Evolutionary conservation across 345 rosid genomes (phyloP), one percentile per base, ranked within the genome.

Genomic region (Citrus trifoliata): DNA sequence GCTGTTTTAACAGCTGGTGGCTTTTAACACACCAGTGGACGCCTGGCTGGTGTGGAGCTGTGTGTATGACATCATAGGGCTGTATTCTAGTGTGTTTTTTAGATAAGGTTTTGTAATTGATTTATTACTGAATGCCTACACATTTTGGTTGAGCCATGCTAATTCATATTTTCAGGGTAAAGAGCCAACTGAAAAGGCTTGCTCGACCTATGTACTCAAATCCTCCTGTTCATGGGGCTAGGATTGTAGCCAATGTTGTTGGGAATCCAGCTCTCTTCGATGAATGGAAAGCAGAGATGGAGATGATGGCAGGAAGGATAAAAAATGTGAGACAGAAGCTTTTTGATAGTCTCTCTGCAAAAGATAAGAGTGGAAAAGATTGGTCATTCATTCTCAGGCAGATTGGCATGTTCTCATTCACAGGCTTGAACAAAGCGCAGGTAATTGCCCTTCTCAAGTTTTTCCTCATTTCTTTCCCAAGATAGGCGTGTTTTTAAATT

Each of bases 151-250:
- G 75, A 12, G 21, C 19, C 7, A 19, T 55, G 48, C 71, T 24
- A 42, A 48, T 60, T 33, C 67, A 19, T 48, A 12, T 63, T 79
- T 78, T 82, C 91, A 96, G 99, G 89, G 98, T 94, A 1, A 96
- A 94, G 93, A 96, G 99, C 89, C 99, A 96, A 67, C 84, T 96
- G 89, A 94, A 96, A 85, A 92, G 97, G 82, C 85, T 96, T 70
- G 98, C 99, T 59, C 86, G 99, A 59, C 99, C 98, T 46, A 96
- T 96, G 99, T 91, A 96, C 87, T 96, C 99, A 4, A 96, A 93
- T 75, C 99, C 99, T 78, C 97, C 99, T 18, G 87, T 94, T 74
- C 99, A 94, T 27, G 98, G 99, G 37, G 98, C 99, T 21, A 94
- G 91, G 79, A 90, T 96, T 27, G 99, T 96, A 42, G 97, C 99